These are phyloP conservation scores for Tetrahymena thermophila DNA, from an alignment of 73 alveolate species.

Conservation along the genomic window DNA sequence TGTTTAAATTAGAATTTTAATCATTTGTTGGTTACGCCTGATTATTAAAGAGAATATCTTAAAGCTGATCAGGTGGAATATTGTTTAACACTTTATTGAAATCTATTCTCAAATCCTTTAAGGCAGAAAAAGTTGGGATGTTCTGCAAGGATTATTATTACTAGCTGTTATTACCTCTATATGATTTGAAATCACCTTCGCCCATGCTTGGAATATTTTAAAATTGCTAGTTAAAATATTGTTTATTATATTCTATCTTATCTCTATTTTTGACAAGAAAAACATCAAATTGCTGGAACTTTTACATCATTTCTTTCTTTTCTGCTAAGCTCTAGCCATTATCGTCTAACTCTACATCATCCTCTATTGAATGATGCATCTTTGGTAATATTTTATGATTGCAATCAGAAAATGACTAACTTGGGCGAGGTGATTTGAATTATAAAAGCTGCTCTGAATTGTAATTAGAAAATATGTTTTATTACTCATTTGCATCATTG, in stretches of 20 bases:
- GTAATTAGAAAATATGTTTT: neutral
- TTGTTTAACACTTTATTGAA: neutral
- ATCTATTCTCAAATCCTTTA: neutral
- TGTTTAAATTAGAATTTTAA: neutral
- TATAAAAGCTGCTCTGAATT: neutral
- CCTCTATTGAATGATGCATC: neutral
- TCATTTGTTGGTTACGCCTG: neutral
- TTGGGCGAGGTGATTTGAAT: neutral
- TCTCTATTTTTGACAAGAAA: neutral
- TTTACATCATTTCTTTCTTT: neutral
- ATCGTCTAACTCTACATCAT: neutral
- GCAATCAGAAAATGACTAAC: neutral
- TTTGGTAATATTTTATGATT: neutral
- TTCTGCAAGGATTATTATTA: neutral
- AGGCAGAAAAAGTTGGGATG: neutral
- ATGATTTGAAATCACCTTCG: neutral
- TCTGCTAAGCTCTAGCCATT: neutral
- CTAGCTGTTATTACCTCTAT: neutral
- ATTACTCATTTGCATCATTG: neutral
- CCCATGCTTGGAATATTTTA: neutral
- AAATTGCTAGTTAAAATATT: neutral
- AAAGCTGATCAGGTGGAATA: neutral
- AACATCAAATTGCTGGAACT: neutral
- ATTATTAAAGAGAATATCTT: neutral
- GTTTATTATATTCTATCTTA: neutral